phyloP scores from a whole-genome alignment of 2,329 filamentous ascomycete species.

The Taxawa tesnikishii region DNA sequence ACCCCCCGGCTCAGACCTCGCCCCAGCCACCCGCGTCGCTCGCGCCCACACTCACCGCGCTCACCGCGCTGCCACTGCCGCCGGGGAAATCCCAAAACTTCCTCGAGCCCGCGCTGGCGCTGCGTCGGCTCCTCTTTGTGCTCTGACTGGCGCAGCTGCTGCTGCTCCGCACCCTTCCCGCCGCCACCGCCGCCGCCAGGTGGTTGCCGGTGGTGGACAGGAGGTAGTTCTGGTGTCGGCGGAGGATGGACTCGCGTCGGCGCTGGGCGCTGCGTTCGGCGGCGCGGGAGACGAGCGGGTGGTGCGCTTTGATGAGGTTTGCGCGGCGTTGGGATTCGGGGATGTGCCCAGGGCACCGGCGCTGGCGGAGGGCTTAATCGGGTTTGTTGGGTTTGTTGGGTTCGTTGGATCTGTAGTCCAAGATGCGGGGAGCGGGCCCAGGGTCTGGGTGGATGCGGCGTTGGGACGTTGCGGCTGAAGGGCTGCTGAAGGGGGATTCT shows the following conservation, averaged over 20 bases:
- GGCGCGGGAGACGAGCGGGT: conserved; percentile 64
- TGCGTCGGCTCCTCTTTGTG: conserved; percentile 53
- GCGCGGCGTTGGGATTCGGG: conserved; percentile 59
- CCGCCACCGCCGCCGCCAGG: conserved; percentile 1
- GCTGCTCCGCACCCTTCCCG: conserved; percentile 26
- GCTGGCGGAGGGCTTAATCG: too few relatives aligned
- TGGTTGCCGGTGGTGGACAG: conserved; percentile 4
- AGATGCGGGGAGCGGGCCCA: neutral
- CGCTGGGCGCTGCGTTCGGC: conserved; percentile 10
- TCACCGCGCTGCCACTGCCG: conserved; percentile 40
- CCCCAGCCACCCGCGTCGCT: conserved; percentile 69
- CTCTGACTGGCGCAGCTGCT: conserved; percentile 78
- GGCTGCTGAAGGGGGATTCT: conserved; percentile 9
- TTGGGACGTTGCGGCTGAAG: conserved; percentile 34
- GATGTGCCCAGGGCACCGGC: conserved; percentile 31
- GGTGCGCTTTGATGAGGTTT: conserved; percentile 76
- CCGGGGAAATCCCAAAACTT: conserved; percentile 85
- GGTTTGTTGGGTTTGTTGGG: neutral
- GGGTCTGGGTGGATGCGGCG: conserved; percentile 22
- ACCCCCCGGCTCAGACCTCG: too few relatives aligned
- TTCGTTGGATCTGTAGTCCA: neutral
- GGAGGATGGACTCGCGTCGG: too few relatives aligned
- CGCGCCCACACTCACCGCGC: conserved; percentile 41
- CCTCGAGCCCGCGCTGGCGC: conserved; percentile 57
- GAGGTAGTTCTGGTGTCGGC: neutral